Evolutionary conservation across 2,329 filamentous ascomycete genomes (phyloP).

Genomic region (Fusarium solani-melongenae): DNA sequence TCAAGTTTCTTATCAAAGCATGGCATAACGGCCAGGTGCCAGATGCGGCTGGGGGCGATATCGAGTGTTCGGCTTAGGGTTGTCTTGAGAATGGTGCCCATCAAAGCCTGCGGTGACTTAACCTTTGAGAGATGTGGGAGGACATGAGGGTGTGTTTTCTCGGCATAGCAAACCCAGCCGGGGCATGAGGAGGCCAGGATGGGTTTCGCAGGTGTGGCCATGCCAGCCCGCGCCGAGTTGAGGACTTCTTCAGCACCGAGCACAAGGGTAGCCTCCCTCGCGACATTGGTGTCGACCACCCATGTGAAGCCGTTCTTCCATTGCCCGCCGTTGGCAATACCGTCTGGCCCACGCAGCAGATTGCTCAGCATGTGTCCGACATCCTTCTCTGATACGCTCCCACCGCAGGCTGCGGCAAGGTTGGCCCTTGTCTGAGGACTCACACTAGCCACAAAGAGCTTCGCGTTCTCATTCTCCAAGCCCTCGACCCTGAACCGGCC

Average conservation of each 20-base stretch:
- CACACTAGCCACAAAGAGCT: slow-evolving; percentile 90
- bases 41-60: slow-evolving; percentile 83
- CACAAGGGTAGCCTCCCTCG: slow-evolving; percentile 85
- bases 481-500: slow-evolving; percentile 59
- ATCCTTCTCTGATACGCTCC: slow-evolving; percentile 75
- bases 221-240: slow-evolving; percentile 39
- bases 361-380: slow-evolving; percentile 87
- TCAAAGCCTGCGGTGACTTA: slow-evolving; percentile 93
- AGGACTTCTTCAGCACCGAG: slow-evolving; percentile 79
- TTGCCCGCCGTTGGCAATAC: slow-evolving; percentile 76
- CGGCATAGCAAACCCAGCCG: slow-evolving; percentile 98
- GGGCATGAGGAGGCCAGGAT: slow-evolving; percentile 92
- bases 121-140: slow-evolving; percentile 89
- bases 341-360: slow-evolving; percentile 74
- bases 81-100: slow-evolving; percentile 91
- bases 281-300: slow-evolving; percentile 89
- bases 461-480: slow-evolving; percentile 69
- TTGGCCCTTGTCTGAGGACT: slow-evolving; percentile 92
- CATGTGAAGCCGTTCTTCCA: slow-evolving; percentile 84
- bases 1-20: slow-evolving; percentile 99
- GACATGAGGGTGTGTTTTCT: slow-evolving; percentile 96
- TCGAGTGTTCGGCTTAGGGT: slow-evolving; percentile 78
- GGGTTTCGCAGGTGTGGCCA: slow-evolving; percentile 56
- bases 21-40: slow-evolving; percentile 96
- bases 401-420: slow-evolving; percentile 84